A percentile compares a stretch with the other conserved stretches of the same genome.
These are phyloP conservation scores for Syzygium syzygioides DNA, from an alignment of 441 rosid genomes.

Conservation along the genomic window DNA sequence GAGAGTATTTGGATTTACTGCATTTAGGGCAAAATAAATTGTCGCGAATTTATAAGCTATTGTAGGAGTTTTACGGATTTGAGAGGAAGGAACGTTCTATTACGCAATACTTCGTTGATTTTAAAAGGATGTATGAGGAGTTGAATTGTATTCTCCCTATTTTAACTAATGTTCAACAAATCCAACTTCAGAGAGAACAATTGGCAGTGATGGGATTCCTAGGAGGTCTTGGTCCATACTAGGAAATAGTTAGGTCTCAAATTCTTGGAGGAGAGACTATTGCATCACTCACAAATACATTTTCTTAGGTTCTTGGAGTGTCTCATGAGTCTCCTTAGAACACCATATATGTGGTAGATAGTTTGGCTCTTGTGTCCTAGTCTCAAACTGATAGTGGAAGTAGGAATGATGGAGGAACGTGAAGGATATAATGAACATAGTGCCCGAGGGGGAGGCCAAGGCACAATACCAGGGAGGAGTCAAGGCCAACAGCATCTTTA, in stretches of 20 bases:
- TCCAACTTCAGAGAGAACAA: background rate
- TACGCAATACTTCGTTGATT: background rate
- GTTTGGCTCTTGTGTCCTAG: background rate
- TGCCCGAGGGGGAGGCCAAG: background rate
- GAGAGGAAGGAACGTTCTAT: background rate
- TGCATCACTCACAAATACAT: background rate
- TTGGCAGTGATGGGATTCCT: background rate
- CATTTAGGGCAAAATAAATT: too few species aligned
- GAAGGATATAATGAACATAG: background rate
- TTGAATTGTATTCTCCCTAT: background rate
- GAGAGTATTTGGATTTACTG: background rate
- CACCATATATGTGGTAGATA: background rate
- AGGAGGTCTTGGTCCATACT: background rate
- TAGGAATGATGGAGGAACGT: background rate
- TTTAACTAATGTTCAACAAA: background rate
- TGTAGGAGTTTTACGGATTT: too few species aligned
- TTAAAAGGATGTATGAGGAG: background rate
- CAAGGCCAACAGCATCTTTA: background rate
- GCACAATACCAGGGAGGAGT: background rate
- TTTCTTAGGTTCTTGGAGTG: background rate
- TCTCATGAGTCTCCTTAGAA: background rate
- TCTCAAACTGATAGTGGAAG: background rate
- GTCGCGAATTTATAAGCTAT: background rate
- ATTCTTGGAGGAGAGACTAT: background rate
- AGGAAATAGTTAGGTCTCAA: background rate